Base-by-base conservation (phyloP, 352 stramenopile genomes). In the Phytophthora meadii region DNA sequence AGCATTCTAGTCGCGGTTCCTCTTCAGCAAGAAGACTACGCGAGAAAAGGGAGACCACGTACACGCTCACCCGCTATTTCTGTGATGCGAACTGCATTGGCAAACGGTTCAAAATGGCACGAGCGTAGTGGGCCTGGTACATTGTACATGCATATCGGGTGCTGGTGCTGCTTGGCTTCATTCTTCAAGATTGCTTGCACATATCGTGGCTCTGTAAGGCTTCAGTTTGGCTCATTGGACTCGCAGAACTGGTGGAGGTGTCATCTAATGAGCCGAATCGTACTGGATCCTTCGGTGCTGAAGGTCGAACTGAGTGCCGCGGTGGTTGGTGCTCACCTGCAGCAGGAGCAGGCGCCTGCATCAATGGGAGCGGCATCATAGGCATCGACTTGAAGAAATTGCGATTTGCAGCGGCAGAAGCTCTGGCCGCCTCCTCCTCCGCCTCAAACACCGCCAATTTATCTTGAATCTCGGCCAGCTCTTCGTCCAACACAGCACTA, bases 311-410 rank as follows among this genome's bases (percentile, higher is more conserved):
- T 17, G 57, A 64, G 46, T 55, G 70, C 15, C n/a, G 68, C 22
- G 50, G 34, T 19, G 37, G 52, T 24, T 78, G 66, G 28, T 59
- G 34, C 36, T 67, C 48, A 47, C 60, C 48, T 11, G 52, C 58
- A 46, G 52, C 56, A 22, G 63, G 41, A 19, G 63, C 46, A 41
- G 65, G 65, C 30, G 59, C 58, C 53, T 73, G 65, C 65, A 73
- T 73, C 28, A 79, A 28, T 6, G 74, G 71, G 34, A 74, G 51
- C 34, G 73, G 34, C n/a, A 74, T 69, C 61, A 79, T 62, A 6
- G 74, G 61, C 66, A 79, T 61, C 6, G 72, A 69, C 46, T 67
- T 73, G 36, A 88, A 82, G 48, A 88, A 88, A 24, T 84, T 52
- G n/a, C 60, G 60, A 28, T 19, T 67, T 37, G 66, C 61, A 58